Evolutionary conservation across 352 stramenopile genomes (phyloP), one percentile per base, ranked within the genome.

Genomic region (Globisporangium polare): DNA sequence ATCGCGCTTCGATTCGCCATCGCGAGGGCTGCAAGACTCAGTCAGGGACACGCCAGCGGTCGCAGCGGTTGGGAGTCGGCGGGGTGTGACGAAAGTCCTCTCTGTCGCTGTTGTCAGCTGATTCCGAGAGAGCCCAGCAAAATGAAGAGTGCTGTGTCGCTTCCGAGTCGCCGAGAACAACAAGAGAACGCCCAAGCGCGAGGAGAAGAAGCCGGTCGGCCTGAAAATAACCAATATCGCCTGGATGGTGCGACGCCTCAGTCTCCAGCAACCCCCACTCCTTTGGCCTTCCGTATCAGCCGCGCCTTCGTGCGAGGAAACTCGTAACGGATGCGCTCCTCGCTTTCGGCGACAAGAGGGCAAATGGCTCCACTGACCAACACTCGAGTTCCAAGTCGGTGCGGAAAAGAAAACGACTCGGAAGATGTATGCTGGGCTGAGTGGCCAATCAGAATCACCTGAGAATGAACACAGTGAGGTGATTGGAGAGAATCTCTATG

Each of bases 1-100:
- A 65, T 29, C 39, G 37, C 12, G 17, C n/a, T 45, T 9, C 50
- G 58, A 24, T 65, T 65, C 26, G 49, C 49, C 58, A 64, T 64
- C 5, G n/a, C 4, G 13, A 22, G 7, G 2, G 15, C 47, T 39
- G 26, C 47, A 15, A 33, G 13, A 13, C 24, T n/a, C n/a, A n/a
- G n/a, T n/a, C n/a, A n/a, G n/a, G n/a, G n/a, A 9, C 29, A 35
- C 29, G 29, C 6, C 29, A 33, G 18, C 15, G 26, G 22, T 22
- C 24, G 6, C 24, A 22, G 41, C 9, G 39, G 39, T 46, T 46
- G 2, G 10, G 46, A 53, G 20, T 15, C 46, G 24, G 7, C 12
- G 43, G 1, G 17, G 46, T 53, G 26, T 53, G 22, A 53, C 24
- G 24, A 27, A 24, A 17, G 24, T 18, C 26, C 45, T 52, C 45